These are phyloP conservation scores for Arthroderma uncinatum DNA, from an alignment of 2,329 filamentous ascomycete species.

Conservation along the genomic window DNA sequence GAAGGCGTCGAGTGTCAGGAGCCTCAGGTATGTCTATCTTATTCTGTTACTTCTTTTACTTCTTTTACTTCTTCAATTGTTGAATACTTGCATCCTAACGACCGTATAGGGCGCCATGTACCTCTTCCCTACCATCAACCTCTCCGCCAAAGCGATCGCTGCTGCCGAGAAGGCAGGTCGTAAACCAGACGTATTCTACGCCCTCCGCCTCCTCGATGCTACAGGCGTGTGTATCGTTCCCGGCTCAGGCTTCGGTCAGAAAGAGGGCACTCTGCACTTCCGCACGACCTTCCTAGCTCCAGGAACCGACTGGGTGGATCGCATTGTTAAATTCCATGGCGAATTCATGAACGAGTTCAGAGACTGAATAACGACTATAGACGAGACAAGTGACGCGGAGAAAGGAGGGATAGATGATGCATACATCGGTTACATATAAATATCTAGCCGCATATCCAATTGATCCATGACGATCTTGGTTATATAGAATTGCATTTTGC, in stretches of 20 bases:
- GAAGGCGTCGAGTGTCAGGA: conserved; percentile 85
- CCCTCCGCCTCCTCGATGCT: conserved; percentile 75
- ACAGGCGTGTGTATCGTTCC: conserved; percentile 93
- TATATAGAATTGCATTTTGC: neutral
- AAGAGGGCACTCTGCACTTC: conserved; percentile 83
- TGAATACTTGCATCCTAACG: neutral
- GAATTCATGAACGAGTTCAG: conserved; percentile 78
- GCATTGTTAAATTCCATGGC: conserved; percentile 80
- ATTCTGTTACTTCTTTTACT: neutral
- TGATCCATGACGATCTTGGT: neutral
- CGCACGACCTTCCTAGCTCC: conserved; percentile 93
- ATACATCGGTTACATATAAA: too few species aligned
- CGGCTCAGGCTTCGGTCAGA: conserved; percentile 88
- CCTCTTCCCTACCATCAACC: conserved; percentile 85
- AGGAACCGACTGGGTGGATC: conserved; percentile 84
- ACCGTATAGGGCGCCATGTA: conserved; percentile 83
- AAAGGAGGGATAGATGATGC: too few species aligned
- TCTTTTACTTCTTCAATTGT: too few species aligned
- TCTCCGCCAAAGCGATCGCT: conserved; percentile 63
- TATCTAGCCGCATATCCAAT: neutral
- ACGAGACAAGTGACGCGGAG: neutral
- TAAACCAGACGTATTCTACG: conserved; percentile 85
- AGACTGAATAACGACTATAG: conserved; percentile 1
- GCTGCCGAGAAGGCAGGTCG: conserved; percentile 65
- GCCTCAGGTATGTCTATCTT: conserved; percentile 48